phyloP scores from a whole-genome alignment of 139 green algal species.

The Chlamydomonas schloesseri region DNA sequence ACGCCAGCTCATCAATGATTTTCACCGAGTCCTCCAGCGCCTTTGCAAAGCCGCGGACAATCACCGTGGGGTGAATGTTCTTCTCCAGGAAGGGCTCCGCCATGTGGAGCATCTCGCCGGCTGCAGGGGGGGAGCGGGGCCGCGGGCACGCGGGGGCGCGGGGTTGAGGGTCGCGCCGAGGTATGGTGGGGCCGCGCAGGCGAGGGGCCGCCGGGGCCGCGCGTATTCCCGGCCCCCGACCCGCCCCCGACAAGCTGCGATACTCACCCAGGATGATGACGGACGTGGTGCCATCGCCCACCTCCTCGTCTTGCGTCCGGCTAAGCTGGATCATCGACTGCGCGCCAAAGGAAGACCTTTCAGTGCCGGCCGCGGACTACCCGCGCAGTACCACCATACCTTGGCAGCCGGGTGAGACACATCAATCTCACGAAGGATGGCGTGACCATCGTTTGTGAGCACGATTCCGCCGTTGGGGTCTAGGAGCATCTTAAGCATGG shows the following conservation, averaged over 20 bases:
- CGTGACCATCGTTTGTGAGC: slow-evolving; percentile 99
- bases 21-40: slow-evolving; percentile 91
- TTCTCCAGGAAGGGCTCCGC: slow-evolving; percentile 95
- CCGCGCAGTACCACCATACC: slow-evolving; percentile 52
- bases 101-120: slow-evolving; percentile 94
- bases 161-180: too few relatives aligned
- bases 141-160: too few relatives aligned
- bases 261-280: slow-evolving; percentile 96
- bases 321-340: slow-evolving; percentile 98
- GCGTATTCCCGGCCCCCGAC: background rate
- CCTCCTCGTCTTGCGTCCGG: slow-evolving; percentile 97
- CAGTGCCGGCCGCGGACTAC: background rate
- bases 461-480: slow-evolving; percentile 97
- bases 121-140: slow-evolving; percentile 47
- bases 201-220: too few relatives aligned
- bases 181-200: background rate
- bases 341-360: background rate
- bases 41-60: slow-evolving; percentile 88
- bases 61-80: slow-evolving; percentile 97
- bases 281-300: slow-evolving; percentile 99
- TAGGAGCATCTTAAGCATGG: slow-evolving; percentile 99
- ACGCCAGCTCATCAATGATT: slow-evolving; percentile 90
- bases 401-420: slow-evolving; percentile 98
- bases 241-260: background rate
- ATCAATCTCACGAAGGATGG: slow-evolving; percentile 98